Base-by-base conservation (phyloP, 2,329 filamentous ascomycete species). In the Microcera coccophila region DNA sequence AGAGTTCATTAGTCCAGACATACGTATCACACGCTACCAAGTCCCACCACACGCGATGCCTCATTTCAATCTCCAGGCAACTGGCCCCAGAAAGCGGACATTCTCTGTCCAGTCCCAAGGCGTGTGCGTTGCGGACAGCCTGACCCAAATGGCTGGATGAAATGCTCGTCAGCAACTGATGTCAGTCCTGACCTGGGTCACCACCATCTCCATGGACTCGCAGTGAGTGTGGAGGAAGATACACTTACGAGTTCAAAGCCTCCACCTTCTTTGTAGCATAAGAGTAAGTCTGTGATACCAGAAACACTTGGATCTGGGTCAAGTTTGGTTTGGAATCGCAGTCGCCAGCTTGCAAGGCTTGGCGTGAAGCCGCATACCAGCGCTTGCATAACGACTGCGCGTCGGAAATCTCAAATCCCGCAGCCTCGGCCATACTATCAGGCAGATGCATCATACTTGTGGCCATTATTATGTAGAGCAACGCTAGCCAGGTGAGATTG, bases 41-140 rank as follows among this genome's bases (percentile, higher is more conserved):
- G n/a, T 35, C 33, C 33, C 33, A 35, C 33, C 33, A 35, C 5
- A 35, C 20, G 18, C 33, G 15, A n/a, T 35, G 33, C 33, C 33
- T 18, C 33, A 35, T 35, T 16, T 35, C 33, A 5, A 15, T 18
- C 15, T 35, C 33, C 4, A 35, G 33, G 18, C 33, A 35, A 17
- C 20, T 35, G 10, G 33, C 15, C 8, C 18, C 20, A 8, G 33
- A 35, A 9, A 17, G 10, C 5, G 33, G 33, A 9, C 16, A 10
- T 17, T 35, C 33, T 20, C 20, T 35, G n/a, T 35, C 33, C 4
- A 35, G 33, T 9, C 33, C 33, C 15, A 35, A 9, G 5, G 33
- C 33, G 8, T 35, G 33, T 19, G 33, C 33, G n/a, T 35, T 35
- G 8, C 33, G 33, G n/a, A 35, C 15, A 8, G 33, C 33, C 17